Base-by-base conservation (phyloP, 345 rosid genomes). In the Euphorbia peplus region DNA sequence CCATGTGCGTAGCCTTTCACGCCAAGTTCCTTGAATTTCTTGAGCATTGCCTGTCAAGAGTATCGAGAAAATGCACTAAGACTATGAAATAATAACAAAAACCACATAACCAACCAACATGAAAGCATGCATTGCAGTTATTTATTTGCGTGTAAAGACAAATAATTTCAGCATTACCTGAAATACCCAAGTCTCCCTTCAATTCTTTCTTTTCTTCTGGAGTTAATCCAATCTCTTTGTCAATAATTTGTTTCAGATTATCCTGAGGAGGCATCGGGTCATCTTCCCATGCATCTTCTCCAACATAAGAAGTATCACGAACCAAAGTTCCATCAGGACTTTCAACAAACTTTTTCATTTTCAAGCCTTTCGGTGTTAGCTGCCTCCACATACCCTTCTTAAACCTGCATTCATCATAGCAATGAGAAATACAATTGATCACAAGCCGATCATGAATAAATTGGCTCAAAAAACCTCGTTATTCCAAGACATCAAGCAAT, bases 231-330 rank as follows among this genome's bases (percentile, higher is more conserved):
- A 63, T 63, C 78, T 84, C 82, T 52, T 75, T 78, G 61, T 85
- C 87, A 66, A 87, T 87, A 60, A 87, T 78, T 60, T 81, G 79
- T 70, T 84, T 86, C 54, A 87, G 70, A 67, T 78, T 82, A 55
- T 82, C 86, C 56, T 76, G 64, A 22, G 91, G 78, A 56, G 89
- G 69, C 70, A 82, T 79, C 53, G 82, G 80, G 75, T 83, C 96
- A 46, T 90, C 92, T 70, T 84, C 83, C 97, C 97, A 93, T 59
- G 93, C 97, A 83, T 81, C 87, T 85, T 93, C 97, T 72, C 98
- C 98, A 69, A 90, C 91, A 82, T 85, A 93, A 65, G 92, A 79
- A 67, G 79, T 83, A 73, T 93, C 98, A 48, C 82, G 93, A 79
- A 88, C 66, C 68, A 90, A 81, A 32, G 89, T 87, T 67, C 98